Percentiles rank a stretch among this genome's conserved stretches.
Evolutionary conservation across 768 basidiomycete genomes (phyloP).

Genomic region (Termitomyces sp.): DNA sequence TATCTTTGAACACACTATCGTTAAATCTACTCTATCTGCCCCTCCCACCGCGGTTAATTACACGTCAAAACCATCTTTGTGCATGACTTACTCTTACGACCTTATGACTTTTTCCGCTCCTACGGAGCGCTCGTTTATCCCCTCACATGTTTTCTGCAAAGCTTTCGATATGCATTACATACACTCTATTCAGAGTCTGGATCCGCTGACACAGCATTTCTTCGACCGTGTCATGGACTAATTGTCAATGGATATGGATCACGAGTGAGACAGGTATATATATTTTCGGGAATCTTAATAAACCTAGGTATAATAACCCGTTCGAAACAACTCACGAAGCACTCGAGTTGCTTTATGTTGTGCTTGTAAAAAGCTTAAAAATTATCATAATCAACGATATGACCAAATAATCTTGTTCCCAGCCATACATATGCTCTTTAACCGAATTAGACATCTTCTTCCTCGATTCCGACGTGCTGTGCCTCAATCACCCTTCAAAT

Average conservation of each 20-base stretch:
- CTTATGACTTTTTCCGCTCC: constrained; percentile 1
- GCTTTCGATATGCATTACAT: constrained; percentile 1
- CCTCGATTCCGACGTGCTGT: background rate
- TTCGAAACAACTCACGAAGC: background rate
- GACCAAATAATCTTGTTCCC: background rate
- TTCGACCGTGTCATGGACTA: background rate
- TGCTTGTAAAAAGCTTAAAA: no score
- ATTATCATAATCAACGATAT: background rate
- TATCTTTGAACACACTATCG: background rate
- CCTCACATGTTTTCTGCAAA: background rate
- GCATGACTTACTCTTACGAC: constrained; percentile 1
- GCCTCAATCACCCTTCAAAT: background rate
- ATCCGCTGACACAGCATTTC: constrained; percentile 6
- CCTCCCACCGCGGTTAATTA: constrained; percentile 4
- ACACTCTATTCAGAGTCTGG: background rate
- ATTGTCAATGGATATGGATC: background rate
- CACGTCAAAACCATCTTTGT: background rate
- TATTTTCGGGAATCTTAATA: no score
- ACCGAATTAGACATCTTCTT: constrained; percentile 1
- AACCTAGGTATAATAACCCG: background rate
- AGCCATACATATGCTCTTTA: constrained; percentile 1
- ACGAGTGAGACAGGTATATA: background rate
- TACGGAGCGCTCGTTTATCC: background rate
- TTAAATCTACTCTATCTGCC: constrained; percentile 7
- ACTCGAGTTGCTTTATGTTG: background rate